Evolutionary conservation across 2,329 filamentous ascomycete genomes (phyloP), one percentile per base, ranked within the genome.

Genomic region (Lecanoromycetidae sp.): DNA sequence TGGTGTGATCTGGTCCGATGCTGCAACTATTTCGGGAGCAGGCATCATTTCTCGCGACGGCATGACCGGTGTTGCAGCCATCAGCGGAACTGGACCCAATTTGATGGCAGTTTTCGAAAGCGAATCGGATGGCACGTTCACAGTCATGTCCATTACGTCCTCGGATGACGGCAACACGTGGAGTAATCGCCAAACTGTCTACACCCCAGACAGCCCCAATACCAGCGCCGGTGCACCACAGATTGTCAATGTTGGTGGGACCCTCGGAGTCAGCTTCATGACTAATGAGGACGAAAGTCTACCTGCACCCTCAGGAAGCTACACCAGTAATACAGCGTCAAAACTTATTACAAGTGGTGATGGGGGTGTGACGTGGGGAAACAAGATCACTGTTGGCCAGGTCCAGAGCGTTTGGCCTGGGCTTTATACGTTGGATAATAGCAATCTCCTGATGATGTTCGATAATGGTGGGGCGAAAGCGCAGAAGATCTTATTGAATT

Each of bases 41-140:
- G 57, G 60, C 3, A 41, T 59, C 13, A 37, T 50, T 19, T 59
- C 67, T 2, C 59, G 68, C 15, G 68, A 71, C 43, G 68, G 69
- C 23, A 71, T 71, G 69, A 55, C 66, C 6, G 67, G 67, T 12
- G 64, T 72, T 4, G 64, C 66, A 0, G 53, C 54, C 13, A 56
- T 63, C 6, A 55, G 55, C 4, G 50, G 50, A 5, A 55, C 52
- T 19, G 61, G 60, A 35, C 58, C 69, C 13, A n/a, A n/a, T n/a
- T n/a, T n/a, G n/a, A 62, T 70, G 17, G 63, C 64, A 15, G 63
- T 71, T 19, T 71, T 71, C 49, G 69, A 72, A 50, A 66, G 61
- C 4, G 59, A 62, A 30, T 37, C 47, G 4, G 26, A 34, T 4
- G 32, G 50, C 15, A 39, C 27, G 4, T 71, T 69, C 52, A 58